These are phyloP conservation scores for Dissophora globulifera DNA, from an alignment of 192 early-diverging fungal species.

Conservation along the genomic window DNA sequence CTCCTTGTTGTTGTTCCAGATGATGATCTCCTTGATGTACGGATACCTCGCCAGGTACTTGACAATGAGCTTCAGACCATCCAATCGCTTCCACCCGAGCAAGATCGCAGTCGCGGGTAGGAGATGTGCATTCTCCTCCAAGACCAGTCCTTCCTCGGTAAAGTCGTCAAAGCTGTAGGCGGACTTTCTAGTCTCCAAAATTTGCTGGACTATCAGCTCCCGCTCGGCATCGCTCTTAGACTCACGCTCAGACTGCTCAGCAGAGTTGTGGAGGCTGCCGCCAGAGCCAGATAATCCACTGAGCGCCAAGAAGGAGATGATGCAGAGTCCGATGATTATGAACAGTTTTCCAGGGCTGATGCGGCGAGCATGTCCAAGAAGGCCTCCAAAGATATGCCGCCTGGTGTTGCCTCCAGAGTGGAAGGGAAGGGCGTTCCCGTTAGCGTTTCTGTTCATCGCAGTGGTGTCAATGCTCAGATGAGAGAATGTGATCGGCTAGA, in stretches of 20 bases:
- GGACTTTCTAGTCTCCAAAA: slow-evolving; percentile 26
- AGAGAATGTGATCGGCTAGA: too few species aligned
- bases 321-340: slow-evolving; percentile 15
- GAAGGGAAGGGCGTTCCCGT: slow-evolving; percentile 30
- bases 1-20: slow-evolving; percentile 62
- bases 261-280: neutral
- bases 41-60: slow-evolving; percentile 61
- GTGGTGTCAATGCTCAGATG: too few species aligned
- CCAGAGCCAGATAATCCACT: slow-evolving; percentile 3
- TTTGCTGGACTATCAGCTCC: slow-evolving; percentile 27
- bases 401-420: slow-evolving; percentile 9
- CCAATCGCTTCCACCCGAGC: slow-evolving; percentile 55
- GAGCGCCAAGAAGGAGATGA: slow-evolving; percentile 22
- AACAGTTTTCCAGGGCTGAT: slow-evolving; percentile 22
- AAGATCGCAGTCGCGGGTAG: slow-evolving; percentile 62
- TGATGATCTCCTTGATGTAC: slow-evolving; percentile 63
- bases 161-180: slow-evolving; percentile 51
- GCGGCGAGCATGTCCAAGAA: slow-evolving; percentile 4
- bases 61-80: slow-evolving; percentile 55
- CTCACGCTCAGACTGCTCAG: neutral
- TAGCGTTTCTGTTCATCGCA: slow-evolving; percentile 37
- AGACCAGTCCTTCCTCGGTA: slow-evolving; percentile 33
- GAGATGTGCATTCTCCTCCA: slow-evolving; percentile 29
- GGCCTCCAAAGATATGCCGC: neutral
- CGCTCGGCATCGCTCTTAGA: slow-evolving; percentile 17